Evolutionary conservation across 1,284 basidiomycete species (phyloP).

Genomic region (Ustilago bromivora): DNA sequence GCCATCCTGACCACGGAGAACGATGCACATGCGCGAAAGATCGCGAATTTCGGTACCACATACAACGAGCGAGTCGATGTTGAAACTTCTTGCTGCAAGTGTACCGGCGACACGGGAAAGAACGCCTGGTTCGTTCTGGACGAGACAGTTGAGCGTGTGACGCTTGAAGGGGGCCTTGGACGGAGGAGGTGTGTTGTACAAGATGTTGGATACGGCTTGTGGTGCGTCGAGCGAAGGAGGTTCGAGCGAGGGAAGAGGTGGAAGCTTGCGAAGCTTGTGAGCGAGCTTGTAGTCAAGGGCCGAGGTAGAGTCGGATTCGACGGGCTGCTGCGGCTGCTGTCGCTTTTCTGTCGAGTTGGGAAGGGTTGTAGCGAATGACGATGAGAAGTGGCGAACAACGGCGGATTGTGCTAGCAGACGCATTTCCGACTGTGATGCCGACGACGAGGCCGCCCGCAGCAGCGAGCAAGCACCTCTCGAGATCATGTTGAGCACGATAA

Average conservation of each 20-base stretch:
- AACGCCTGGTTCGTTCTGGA: conserved; percentile 99
- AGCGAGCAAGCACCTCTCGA: conserved; percentile 42
- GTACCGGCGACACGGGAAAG: conserved; percentile 97
- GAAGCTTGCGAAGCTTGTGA: conserved; percentile 72
- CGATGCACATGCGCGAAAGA: conserved; percentile 97
- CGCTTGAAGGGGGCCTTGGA: conserved; percentile 93
- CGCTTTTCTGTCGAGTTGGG: conserved; percentile 44
- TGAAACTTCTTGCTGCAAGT: conserved; percentile 95
- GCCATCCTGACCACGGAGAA: conserved; percentile 94
- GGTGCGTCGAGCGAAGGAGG: conserved; percentile 66
- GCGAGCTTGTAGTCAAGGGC: conserved; percentile 91
- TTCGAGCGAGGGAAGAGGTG: conserved; percentile 67
- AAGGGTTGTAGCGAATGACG: conserved; percentile 15
- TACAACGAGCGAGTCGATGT: conserved; percentile 97
- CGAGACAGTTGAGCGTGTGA: conserved; percentile 97
- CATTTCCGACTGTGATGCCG: conserved; percentile 26
- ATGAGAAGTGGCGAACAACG: conserved; percentile 13
- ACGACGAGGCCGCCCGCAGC: conserved; percentile 28
- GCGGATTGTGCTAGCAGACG: conserved; percentile 19
- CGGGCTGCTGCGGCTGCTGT: conserved; percentile 28
- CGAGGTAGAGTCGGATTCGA: conserved; percentile 74
- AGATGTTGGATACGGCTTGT: conserved; percentile 70
- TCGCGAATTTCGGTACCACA: conserved; percentile 98
- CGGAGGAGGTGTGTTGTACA: conserved; percentile 87
- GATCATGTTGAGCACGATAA: conserved; percentile 30